phyloP scores from a whole-genome alignment of 805 yeast genomes.

The Barnettozyma populi region DNA sequence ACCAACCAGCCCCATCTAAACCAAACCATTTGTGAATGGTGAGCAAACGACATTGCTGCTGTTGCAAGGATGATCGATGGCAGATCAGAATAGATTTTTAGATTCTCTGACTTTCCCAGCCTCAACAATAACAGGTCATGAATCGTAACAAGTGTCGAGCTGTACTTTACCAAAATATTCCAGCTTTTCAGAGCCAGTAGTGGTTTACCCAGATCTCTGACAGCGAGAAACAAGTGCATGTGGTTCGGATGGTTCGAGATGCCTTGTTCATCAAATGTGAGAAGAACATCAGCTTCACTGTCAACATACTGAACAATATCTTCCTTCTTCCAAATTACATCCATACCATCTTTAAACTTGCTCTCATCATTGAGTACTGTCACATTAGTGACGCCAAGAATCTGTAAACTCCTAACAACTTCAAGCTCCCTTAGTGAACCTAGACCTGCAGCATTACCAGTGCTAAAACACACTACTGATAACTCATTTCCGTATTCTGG shows the following conservation, averaged over 20 bases:
- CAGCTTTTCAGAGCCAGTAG: slow-evolving; percentile 30
- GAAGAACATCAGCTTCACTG: slow-evolving; percentile 33
- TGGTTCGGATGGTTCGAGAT: slow-evolving; percentile 90
- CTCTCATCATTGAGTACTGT: slow-evolving; percentile 41
- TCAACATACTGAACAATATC: slow-evolving; percentile 37
- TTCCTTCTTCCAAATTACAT: slow-evolving; percentile 51
- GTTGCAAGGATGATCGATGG: slow-evolving; percentile 31
- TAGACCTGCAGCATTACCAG: slow-evolving; percentile 71
- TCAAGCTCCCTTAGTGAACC: slow-evolving; percentile 64
- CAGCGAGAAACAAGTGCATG: slow-evolving; percentile 51
- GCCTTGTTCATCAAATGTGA: slow-evolving; percentile 81
- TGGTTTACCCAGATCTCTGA: slow-evolving; percentile 8
- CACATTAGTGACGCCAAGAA: slow-evolving; percentile 43
- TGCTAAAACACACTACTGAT: slow-evolving; percentile 63
- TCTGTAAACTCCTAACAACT: slow-evolving; percentile 45
- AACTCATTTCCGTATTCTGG: slow-evolving; percentile 45
- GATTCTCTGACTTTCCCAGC: slow-evolving; percentile 6
- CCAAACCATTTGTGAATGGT: slow-evolving; percentile 91
- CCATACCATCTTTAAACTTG: slow-evolving; percentile 66
- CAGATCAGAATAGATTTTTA: slow-evolving; percentile 32
- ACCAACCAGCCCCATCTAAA: slow-evolving; percentile 85
- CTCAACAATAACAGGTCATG: slow-evolving; percentile 1
- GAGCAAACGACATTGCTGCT: slow-evolving; percentile 78
- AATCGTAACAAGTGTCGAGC: slow-evolving; percentile 30
- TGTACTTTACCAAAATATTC: slow-evolving; percentile 40